Percentiles rank a stretch among this genome's conserved stretches.
Conservation (phyloP, 169 alveolate species). For the Prorocentrum cordatum region DNA sequence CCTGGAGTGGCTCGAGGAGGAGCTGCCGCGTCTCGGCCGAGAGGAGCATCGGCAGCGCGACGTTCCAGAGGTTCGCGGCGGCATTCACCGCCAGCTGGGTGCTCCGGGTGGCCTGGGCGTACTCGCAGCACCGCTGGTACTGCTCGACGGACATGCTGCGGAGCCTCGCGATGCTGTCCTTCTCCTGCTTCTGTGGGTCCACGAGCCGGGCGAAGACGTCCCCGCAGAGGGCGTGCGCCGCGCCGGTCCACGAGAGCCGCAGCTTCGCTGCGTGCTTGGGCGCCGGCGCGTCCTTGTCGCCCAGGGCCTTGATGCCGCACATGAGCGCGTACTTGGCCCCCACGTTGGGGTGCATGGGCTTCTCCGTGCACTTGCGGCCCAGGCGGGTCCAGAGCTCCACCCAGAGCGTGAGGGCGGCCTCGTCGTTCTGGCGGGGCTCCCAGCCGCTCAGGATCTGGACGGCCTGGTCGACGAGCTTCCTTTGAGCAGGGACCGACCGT, state of each 20-base stretch:
- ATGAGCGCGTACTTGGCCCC: slow-evolving; percentile 64
- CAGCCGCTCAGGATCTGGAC: slow-evolving; percentile 19
- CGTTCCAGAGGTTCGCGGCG: slow-evolving; percentile 10
- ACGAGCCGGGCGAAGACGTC: slow-evolving; percentile 37
- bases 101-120: slow-evolving; percentile 29
- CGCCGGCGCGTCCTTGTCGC: slow-evolving; percentile 17
- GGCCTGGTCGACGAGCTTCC: neutral
- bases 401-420: slow-evolving; percentile 32
- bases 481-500: too few species aligned
- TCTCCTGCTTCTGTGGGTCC: slow-evolving; percentile 58
- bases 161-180: slow-evolving; percentile 28
- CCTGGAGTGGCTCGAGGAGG: slow-evolving; percentile 21
- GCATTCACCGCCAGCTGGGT: neutral
- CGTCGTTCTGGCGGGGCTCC: slow-evolving; percentile 32
- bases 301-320: slow-evolving; percentile 60
- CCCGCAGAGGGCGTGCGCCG: slow-evolving; percentile 53
- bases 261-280: neutral
- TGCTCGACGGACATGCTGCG: slow-evolving; percentile 50
- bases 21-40: slow-evolving; percentile 14
- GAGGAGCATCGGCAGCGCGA: slow-evolving; percentile 24
- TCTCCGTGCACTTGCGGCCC: slow-evolving; percentile 62
- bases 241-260: slow-evolving; percentile 38
- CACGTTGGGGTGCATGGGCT: slow-evolving; percentile 33
- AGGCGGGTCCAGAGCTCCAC: slow-evolving; percentile 59
- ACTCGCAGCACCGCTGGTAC: slow-evolving; percentile 48